Conservation (phyloP, 805 yeast species). For the Wickerhamomyces bisporus region DNA sequence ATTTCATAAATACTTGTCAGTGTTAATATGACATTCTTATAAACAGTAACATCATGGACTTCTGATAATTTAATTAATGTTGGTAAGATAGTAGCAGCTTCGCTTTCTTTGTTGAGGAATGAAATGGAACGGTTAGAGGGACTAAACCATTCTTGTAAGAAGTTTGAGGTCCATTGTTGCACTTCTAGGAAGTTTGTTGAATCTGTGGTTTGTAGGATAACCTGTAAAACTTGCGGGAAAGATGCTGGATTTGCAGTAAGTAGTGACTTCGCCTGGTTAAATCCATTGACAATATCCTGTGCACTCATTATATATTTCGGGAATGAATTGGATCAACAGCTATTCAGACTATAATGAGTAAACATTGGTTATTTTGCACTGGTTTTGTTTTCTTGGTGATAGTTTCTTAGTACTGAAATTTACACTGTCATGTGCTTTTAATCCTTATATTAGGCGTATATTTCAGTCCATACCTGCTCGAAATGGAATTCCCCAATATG, state of each 20-base stretch:
- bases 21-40: conserved; percentile 35
- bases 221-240: conserved; percentile 12
- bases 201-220: conserved; percentile 13
- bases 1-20: conserved; percentile 41
- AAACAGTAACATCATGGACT: conserved; percentile 25
- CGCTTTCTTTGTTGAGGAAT: conserved; percentile 16
- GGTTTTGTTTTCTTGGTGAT: neutral
- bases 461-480: neutral
- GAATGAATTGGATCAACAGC: no score
- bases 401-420: conserved; percentile 1
- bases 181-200: conserved; percentile 12
- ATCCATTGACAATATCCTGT: conserved; percentile 6
- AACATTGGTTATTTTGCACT: no score
- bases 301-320: conserved; percentile 11
- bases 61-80: conserved; percentile 9
- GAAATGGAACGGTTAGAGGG: conserved; percentile 9
- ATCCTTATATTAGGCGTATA: neutral
- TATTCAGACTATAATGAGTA: no score
- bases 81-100: conserved; percentile 8
- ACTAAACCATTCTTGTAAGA: conserved; percentile 17
- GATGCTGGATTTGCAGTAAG: conserved; percentile 10
- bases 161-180: conserved; percentile 23
- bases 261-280: conserved; percentile 15
- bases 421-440: neutral
- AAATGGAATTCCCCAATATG: neutral